Percentiles rank a stretch among this genome's conserved stretches.
Conservation (phyloP, 176 grass and related monocot genomes). For the Oryza rufipogon region DNA sequence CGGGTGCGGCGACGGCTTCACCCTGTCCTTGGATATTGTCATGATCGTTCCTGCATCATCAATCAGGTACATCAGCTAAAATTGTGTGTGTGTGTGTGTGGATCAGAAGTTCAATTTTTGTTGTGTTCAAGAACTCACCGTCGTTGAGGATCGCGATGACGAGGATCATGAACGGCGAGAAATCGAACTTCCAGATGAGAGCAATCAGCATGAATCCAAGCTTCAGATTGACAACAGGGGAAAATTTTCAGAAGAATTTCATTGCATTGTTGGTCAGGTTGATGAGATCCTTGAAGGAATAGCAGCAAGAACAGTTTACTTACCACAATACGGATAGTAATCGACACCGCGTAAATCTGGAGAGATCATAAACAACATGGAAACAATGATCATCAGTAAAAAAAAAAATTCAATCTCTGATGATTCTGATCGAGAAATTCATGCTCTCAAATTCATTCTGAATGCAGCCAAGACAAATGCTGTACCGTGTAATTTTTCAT, state of each 20-base stretch:
- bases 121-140: constrained; percentile 45
- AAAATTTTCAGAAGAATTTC: background rate
- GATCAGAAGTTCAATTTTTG: background rate
- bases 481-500: constrained; percentile 98
- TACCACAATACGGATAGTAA: constrained; percentile 99
- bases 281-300: background rate
- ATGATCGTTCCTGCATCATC: constrained; percentile 78
- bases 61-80: too few relatives aligned
- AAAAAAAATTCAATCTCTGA: background rate
- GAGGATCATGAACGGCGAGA: constrained; percentile 97
- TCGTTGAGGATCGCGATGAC: constrained; percentile 98
- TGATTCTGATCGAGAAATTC: background rate
- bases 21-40: constrained; percentile 97
- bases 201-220: constrained; percentile 96
- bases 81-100: too few relatives aligned
- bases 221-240: constrained; percentile 45
- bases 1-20: constrained; percentile 85
- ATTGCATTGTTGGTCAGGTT: background rate
- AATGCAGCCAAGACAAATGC: background rate
- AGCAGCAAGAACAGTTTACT: constrained; percentile 11
- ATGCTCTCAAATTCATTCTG: background rate
- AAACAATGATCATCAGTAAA: background rate
- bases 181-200: constrained; percentile 95
- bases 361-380: background rate
- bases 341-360: constrained; percentile 96